A percentile compares a stretch with the other conserved stretches of the same genome.
Conservation (phyloP, 495 filamentous ascomycete species). For the Tricharina praecox region DNA sequence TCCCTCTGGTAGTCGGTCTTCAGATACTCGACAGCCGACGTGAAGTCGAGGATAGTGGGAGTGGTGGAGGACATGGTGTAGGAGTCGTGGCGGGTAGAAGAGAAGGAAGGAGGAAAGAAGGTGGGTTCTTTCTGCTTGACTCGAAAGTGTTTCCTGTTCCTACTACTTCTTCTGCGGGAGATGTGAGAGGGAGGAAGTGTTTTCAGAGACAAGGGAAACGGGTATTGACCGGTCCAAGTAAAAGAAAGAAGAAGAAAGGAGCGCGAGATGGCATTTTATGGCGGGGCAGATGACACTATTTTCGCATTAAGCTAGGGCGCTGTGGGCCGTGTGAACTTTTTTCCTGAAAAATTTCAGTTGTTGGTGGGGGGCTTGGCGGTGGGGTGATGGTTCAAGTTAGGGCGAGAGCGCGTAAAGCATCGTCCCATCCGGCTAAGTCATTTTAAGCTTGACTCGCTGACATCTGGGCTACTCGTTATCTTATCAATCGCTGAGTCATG, state of each 20-base stretch:
- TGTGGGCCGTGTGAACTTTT: no score
- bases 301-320: neutral
- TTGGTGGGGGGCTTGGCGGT: no score
- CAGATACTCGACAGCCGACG: conserved; percentile 60
- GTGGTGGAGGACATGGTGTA: no score
- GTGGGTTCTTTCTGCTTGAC: conserved; percentile 7
- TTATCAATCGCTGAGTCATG: no score
- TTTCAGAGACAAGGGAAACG: conserved; percentile 22
- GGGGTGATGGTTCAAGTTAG: no score
- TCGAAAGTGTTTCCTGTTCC: no score
- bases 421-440: no score
- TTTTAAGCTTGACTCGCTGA: no score
- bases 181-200: conserved; percentile 23
- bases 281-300: conserved; percentile 27
- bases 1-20: conserved; percentile 57
- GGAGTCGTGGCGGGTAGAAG: conserved; percentile 5
- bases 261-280: conserved; percentile 25
- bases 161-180: no score
- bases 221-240: conserved; percentile 27
- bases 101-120: neutral
- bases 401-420: no score
- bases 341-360: no score
- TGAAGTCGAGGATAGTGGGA: conserved; percentile 39
- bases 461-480: no score
- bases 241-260: conserved; percentile 9